These are phyloP conservation scores for Mallotus japonicus DNA, from an alignment of 441 rosid genomes.

Conservation along the genomic window DNA sequence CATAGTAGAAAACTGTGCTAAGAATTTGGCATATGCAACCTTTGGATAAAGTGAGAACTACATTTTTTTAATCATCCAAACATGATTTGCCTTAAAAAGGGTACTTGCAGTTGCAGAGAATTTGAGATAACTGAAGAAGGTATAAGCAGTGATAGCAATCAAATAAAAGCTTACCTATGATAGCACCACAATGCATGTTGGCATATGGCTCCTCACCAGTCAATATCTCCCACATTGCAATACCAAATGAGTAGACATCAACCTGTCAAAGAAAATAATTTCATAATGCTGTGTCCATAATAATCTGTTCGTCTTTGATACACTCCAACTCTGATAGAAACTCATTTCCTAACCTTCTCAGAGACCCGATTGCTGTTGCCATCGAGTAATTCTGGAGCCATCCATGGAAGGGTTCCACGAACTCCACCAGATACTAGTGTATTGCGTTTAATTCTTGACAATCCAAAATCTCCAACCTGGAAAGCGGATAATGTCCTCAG, in stretches of 20 bases:
- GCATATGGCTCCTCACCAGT: conserved; percentile 90
- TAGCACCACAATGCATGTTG: conserved; percentile 88
- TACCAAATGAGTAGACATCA: conserved; percentile 88
- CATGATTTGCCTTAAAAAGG: too few relatives aligned
- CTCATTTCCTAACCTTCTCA: conserved; percentile 55
- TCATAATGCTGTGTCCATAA: not conserved
- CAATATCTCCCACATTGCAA: conserved; percentile 81
- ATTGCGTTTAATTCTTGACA: conserved; percentile 83
- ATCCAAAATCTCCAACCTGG: conserved; percentile 91
- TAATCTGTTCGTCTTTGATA: not conserved
- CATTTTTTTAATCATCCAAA: too few relatives aligned
- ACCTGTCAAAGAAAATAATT: conserved; percentile 45
- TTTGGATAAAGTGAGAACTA: too few relatives aligned
- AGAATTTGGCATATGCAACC: too few relatives aligned
- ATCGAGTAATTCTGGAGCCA: conserved; percentile 87
- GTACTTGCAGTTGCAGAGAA: too few relatives aligned
- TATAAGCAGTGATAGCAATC: not conserved
- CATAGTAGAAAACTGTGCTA: too few relatives aligned
- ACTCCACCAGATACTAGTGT: conserved; percentile 90
- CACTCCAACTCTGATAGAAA: not conserved
- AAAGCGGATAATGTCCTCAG: conserved; percentile 6
- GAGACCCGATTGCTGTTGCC: conserved; percentile 82
- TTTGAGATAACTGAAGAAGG: too few relatives aligned
- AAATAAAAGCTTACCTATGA: conserved; percentile 55
- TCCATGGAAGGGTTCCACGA: conserved; percentile 97